phyloP scores from a whole-genome alignment of 352 stramenopile genomes.

The Globisporangium cylindrosporum region DNA sequence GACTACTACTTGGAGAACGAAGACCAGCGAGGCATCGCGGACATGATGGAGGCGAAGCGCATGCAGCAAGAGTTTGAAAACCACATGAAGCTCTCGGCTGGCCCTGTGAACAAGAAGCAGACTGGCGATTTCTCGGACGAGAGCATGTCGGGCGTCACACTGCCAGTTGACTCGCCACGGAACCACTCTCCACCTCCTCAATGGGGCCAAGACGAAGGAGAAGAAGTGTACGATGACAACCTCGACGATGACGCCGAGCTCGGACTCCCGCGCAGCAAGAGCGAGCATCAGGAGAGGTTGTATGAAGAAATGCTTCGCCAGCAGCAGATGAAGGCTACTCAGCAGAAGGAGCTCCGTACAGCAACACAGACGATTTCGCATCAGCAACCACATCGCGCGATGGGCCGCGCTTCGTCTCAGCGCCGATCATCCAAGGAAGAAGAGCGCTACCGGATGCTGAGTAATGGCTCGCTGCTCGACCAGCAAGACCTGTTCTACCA shows the following conservation, averaged over 20 bases:
- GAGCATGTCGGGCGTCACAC: conserved; percentile 23
- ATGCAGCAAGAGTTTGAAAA: conserved; percentile 70
- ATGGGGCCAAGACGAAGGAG: not conserved
- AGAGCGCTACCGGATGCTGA: conserved; percentile 6
- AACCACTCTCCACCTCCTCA: not conserved
- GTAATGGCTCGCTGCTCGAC: conserved; percentile 9
- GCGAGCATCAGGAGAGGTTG: conserved; percentile 27
- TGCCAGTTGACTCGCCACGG: conserved; percentile 18
- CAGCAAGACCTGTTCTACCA: conserved; percentile 6
- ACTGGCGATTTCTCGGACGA: not conserved
- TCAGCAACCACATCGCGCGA: conserved; percentile 5
- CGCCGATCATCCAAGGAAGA: conserved; percentile 12
- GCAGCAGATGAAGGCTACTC: conserved; percentile 23
- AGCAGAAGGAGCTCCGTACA: conserved; percentile 21
- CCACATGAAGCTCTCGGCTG: conserved; percentile 27
- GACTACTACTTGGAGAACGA: conserved; percentile 59
- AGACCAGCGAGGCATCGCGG: conserved; percentile 38
- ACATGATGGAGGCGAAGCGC: conserved; percentile 63
- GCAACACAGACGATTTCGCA: conserved; percentile 15
- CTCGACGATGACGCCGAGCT: conserved; percentile 31
- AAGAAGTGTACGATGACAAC: conserved; percentile 6
- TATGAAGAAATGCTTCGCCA: conserved; percentile 21
- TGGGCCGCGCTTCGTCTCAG: conserved; percentile 1
- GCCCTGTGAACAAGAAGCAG: conserved; percentile 1
- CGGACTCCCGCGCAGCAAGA: conserved; percentile 29